Evolutionary conservation across 2,329 filamentous ascomycete species (phyloP), one percentile per base, ranked within the genome.

Genomic region (Bipolaris bicolor): DNA sequence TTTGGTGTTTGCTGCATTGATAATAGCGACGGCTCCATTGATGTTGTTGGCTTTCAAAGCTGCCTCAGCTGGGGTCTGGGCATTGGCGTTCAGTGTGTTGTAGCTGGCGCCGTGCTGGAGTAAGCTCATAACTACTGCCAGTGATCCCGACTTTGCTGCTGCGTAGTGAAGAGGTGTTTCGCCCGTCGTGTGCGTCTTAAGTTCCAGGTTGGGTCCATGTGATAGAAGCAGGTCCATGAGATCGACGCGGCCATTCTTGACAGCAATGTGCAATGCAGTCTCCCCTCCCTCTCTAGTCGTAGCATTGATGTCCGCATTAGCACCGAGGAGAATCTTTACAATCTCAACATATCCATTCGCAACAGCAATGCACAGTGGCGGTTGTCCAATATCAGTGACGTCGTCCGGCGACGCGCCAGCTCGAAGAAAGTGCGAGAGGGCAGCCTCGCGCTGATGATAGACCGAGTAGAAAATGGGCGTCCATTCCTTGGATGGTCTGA

Each of bases 111-210:
- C 71, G 18, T 57, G 51, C 26, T 65, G 72, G 36, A 75, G 65
- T 24, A 75, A 47, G 7, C 58, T 55, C 24, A 64, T 62, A 3
- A 72, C 66, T 11, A 58, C 53, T 15, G 68, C 66, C 18, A 70
- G 53, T 1, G 64, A 67, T 46, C 62, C 63, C 3, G 64, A 57
- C 22, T 63, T 68, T 13, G 65, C 63, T 20, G 71, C 72, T 24
- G 71, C 72, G 37, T 74, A 74, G 53, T 74, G 72, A 5, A 76
- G 65, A 31, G 67, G 57, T 46, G 73, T 74, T 41, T 74, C 72
- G n/a, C 65, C 57, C 5, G 64, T 67, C 13, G 57, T 22, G 9
- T 55, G 31, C 1, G 73, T 73, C 49, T 58, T 64, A 15, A 48
- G 53, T 36, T 69, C 65, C 11, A 73, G 54, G 31, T 70, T 52